Evolutionary conservation across 345 rosid genomes (phyloP).

Genomic region (Melaleuca quinquenervia): DNA sequence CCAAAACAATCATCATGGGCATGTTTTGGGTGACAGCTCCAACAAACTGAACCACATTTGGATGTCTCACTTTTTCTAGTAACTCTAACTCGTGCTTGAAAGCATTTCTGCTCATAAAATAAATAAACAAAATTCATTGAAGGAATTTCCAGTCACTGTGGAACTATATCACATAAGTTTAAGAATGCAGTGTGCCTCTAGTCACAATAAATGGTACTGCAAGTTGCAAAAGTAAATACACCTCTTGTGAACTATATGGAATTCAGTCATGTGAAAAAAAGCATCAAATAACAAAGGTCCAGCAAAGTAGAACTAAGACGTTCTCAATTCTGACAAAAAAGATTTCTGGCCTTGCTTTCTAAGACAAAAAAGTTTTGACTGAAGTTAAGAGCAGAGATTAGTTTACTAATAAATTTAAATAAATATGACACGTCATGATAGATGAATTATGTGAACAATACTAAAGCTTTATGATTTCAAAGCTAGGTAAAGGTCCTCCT

Average conservation of each 20-base stretch:
- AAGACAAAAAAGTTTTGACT: background rate
- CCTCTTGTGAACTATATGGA: background rate
- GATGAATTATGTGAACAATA: background rate
- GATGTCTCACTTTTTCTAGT: constrained; percentile 88
- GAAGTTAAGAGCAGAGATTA: background rate
- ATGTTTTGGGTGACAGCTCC: constrained; percentile 97
- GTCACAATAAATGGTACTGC: background rate
- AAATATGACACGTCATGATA: background rate
- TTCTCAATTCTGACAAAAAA: background rate
- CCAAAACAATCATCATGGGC: constrained; percentile 95
- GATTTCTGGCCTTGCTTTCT: background rate
- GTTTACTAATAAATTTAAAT: background rate
- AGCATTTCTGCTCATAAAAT: constrained; percentile 43
- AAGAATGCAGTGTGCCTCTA: background rate
- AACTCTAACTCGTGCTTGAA: constrained; percentile 77
- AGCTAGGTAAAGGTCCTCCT: background rate
- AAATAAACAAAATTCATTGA: background rate
- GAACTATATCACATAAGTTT: background rate
- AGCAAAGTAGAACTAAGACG: background rate
- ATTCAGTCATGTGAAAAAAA: background rate
- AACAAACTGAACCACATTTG: constrained; percentile 93
- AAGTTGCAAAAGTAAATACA: background rate
- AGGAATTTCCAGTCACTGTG: background rate
- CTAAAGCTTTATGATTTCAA: background rate
- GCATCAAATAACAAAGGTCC: background rate